phyloP scores from a whole-genome alignment of 805 yeast genomes.

The Limtongia smithiae region DNA sequence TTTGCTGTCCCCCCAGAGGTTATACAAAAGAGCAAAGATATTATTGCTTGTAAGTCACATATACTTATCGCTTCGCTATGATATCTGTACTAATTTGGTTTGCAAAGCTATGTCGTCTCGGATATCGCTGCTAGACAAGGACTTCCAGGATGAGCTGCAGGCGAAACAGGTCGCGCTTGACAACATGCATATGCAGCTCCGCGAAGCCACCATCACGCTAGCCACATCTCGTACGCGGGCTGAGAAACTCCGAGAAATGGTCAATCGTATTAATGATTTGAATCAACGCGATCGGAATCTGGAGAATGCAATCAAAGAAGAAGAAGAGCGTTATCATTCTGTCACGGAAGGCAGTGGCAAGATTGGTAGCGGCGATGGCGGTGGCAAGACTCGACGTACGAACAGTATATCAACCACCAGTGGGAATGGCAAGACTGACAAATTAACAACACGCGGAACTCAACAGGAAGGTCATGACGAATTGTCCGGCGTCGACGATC shows the following conservation, averaged over 20 bases:
- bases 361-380: neutral
- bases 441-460: neutral
- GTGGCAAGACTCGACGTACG: neutral
- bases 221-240: slow-evolving; percentile 47
- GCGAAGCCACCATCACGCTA: slow-evolving; percentile 53
- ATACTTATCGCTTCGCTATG: neutral
- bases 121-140: slow-evolving; percentile 51
- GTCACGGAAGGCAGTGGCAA: neutral
- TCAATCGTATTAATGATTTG: slow-evolving; percentile 46
- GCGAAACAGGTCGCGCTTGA: slow-evolving; percentile 52
- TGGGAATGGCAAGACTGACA: neutral
- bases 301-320: slow-evolving; percentile 60
- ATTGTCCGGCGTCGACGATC: slow-evolving; percentile 9
- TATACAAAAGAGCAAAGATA: slow-evolving; percentile 40
- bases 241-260: slow-evolving; percentile 51
- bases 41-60: slow-evolving; percentile 38
- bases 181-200: slow-evolving; percentile 52
- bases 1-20: slow-evolving; percentile 22
- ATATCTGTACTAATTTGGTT: neutral
- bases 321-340: slow-evolving; percentile 51
- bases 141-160: slow-evolving; percentile 56
- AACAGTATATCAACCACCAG: neutral
- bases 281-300: slow-evolving; percentile 56
- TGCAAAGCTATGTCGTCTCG: slow-evolving; percentile 51
- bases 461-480: slow-evolving; percentile 1